Evolutionary conservation across 2,329 filamentous ascomycete genomes (phyloP), one percentile per base, ranked within the genome.

Genomic region (Didymella exigua): DNA sequence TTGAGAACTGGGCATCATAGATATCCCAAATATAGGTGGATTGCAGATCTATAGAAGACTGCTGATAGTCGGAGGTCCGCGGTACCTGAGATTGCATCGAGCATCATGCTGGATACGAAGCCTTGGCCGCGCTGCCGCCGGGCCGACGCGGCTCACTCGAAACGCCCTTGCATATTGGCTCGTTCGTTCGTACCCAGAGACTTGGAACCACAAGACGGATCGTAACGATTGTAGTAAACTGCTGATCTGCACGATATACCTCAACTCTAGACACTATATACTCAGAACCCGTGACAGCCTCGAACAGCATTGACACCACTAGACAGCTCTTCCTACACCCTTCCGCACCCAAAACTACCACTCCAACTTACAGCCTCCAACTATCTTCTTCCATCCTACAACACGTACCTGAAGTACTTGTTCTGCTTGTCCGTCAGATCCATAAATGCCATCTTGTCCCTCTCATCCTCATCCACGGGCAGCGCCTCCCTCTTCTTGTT

Each of bases 361-460:
- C n/a, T 34, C 19, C 31, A 30, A 5, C 31, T 19, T n/a, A 8
- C 7, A 34, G 9, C 14, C 10, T 38, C 5, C 18, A 4, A 24
- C 21, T 2, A 40, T 2, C 18, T n/a, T 18, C 5, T 6, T n/a
- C 24, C 5, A 21, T 26, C 19, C 23, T 58, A 74, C 34, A 72
- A 33, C 5, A 73, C 87, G 62, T 86, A 86, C 43, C 82, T 77
- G 67, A 86, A 86, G 18, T 76, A 78, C 63, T 77, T 79, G 62
- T 87, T 86, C 72, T 86, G 79, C 63, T 70, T 78, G 56, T 86
- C 84, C 6, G 84, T 86, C 74, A 83, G 69, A 21, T 79, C 77
- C 31, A 73, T 79, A 76, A 85, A 78, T 60, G 71, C 71, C 13
- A 70, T 26, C 31, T 53, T 63, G 30, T 82, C 77, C 46, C 85